A percentile compares a stretch with the other conserved stretches of the same genome.
These are phyloP conservation scores for Trebouxia sp. DNA, from an alignment of 139 green algal genomes.

Conservation along the genomic window DNA sequence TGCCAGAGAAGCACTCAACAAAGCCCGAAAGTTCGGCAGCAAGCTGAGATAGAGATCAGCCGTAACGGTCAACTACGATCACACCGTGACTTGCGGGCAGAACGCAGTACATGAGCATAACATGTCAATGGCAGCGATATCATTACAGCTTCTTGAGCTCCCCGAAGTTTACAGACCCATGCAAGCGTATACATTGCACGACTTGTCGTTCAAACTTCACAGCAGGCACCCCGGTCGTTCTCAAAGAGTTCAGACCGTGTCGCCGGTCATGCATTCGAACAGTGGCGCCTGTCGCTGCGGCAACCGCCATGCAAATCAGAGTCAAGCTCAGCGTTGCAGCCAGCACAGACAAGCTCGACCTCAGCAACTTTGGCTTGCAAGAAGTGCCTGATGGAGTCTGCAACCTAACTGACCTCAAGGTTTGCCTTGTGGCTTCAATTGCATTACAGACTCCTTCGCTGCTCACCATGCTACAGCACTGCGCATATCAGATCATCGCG, in stretches of 20 bases:
- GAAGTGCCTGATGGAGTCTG: slow-evolving; percentile 55
- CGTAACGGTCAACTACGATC: neutral
- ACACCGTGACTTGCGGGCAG: neutral
- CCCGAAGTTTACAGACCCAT: neutral
- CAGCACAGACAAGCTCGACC: slow-evolving; percentile 63
- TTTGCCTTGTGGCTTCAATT: no score
- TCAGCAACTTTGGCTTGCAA: slow-evolving; percentile 63
- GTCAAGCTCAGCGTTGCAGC: slow-evolving; percentile 48
- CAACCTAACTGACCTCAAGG: slow-evolving; percentile 37
- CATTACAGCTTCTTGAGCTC: neutral
- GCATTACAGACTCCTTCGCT: no score
- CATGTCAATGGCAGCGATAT: neutral
- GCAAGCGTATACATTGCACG: neutral
- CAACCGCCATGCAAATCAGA: neutral
- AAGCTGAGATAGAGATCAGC: neutral
- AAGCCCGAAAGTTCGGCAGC: slow-evolving; percentile 9
- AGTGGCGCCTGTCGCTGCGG: neutral
- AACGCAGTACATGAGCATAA: neutral
- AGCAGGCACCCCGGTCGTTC: neutral
- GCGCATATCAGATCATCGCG: no score
- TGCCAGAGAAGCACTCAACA: slow-evolving; percentile 29
- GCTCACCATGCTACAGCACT: no score
- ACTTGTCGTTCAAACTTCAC: neutral
- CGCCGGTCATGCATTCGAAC: no score
- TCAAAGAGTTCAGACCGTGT: neutral